phyloP scores from a whole-genome alignment of 2,329 filamentous ascomycete species.

The Stachybotrys elegans region DNA sequence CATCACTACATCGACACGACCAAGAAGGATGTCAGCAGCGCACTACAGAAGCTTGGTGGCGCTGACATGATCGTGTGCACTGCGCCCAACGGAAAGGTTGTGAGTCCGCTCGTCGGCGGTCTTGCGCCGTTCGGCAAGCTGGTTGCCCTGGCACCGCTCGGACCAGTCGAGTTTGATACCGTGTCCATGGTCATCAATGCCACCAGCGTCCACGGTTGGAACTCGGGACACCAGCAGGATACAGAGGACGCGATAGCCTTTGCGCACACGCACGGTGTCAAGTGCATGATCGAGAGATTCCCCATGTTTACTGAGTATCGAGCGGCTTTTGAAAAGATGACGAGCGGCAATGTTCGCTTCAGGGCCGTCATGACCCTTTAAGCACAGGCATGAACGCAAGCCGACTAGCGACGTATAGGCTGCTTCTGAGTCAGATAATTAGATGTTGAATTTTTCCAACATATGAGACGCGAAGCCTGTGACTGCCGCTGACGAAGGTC shows the following conservation, averaged over 20 bases:
- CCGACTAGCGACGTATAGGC: too few relatives aligned
- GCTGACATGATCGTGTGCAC: neutral
- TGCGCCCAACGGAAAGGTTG: neutral
- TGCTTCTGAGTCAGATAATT: too few relatives aligned
- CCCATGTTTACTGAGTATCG: neutral
- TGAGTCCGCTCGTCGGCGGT: neutral
- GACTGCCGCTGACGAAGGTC: too few relatives aligned
- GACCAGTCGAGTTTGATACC: neutral
- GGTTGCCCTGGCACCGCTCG: neutral
- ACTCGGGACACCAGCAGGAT: neutral
- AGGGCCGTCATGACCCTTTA: too few relatives aligned
- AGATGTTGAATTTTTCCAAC: too few relatives aligned
- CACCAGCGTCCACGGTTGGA: neutral
- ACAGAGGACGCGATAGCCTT: neutral
- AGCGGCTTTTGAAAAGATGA: constrained; percentile 9
- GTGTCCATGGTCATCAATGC: neutral
- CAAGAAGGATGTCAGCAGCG: neutral
- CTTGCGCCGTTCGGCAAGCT: neutral
- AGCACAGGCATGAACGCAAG: too few relatives aligned
- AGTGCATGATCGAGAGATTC: neutral
- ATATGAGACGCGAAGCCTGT: too few relatives aligned
- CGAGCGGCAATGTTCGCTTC: constrained; percentile 23
- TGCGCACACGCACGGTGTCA: neutral
- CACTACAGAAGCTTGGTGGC: neutral
- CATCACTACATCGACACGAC: neutral